phyloP scores from a whole-genome alignment of 768 basidiomycete species.

The Cyclocybe cylindracea region DNA sequence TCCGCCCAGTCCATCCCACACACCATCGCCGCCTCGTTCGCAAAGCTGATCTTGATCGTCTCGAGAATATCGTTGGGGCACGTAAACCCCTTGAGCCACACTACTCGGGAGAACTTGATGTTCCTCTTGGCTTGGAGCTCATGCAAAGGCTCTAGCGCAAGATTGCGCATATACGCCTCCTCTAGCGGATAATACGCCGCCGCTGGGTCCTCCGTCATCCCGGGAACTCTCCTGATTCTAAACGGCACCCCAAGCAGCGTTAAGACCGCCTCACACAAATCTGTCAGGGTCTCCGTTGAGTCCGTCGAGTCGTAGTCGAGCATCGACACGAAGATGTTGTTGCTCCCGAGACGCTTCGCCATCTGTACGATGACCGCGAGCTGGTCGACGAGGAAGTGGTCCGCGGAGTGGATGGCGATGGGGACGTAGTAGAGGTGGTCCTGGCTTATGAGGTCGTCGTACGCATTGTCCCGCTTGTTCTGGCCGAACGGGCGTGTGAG shows the following conservation, averaged over 20 bases:
- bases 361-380: slow-evolving; percentile 97
- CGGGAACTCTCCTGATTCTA: slow-evolving; percentile 85
- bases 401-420: slow-evolving; percentile 95
- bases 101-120: slow-evolving; percentile 85
- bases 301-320: slow-evolving; percentile 95
- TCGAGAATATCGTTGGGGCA: slow-evolving; percentile 98
- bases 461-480: slow-evolving; percentile 81
- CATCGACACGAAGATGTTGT: slow-evolving; percentile 96
- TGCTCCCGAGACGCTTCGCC: slow-evolving; percentile 84
- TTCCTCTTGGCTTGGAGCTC: slow-evolving; percentile 78
- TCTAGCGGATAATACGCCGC: slow-evolving; percentile 95
- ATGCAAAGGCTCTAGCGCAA: slow-evolving; percentile 86
- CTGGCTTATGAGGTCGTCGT: slow-evolving; percentile 83
- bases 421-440: slow-evolving; percentile 93
- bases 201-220: slow-evolving; percentile 87
- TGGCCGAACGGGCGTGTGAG: slow-evolving; percentile 94
- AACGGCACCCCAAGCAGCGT: slow-evolving; percentile 93
- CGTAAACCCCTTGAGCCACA: slow-evolving; percentile 99
- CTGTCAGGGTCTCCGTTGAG: slow-evolving; percentile 91
- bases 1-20: slow-evolving; percentile 99
- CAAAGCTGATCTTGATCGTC: slow-evolving; percentile 86
- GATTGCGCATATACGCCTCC: slow-evolving; percentile 91
- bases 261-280: slow-evolving; percentile 93
- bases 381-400: slow-evolving; percentile 99
- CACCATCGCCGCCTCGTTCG: slow-evolving; percentile 95